Percentiles rank a stretch among this genome's conserved stretches.
phyloP scores from a whole-genome alignment of 768 basidiomycete genomes.

The Coprinopsis sp. region DNA sequence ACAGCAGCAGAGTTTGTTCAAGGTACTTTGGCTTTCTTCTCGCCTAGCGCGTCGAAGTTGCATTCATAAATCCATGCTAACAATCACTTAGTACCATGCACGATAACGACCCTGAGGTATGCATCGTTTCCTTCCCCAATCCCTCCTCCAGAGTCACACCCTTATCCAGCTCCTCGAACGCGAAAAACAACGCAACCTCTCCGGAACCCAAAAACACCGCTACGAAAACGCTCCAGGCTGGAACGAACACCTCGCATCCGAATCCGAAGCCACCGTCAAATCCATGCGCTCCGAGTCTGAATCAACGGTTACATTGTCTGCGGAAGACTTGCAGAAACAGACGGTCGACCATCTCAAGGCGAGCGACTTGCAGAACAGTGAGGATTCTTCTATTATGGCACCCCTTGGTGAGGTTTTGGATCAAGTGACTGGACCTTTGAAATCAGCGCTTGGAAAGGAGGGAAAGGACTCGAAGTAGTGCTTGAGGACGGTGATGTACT shows the following conservation, averaged over 20 bases:
- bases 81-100: constrained; percentile 49
- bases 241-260: constrained; percentile 62
- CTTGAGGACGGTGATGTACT: constrained; percentile 17
- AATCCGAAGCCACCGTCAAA: constrained; percentile 66
- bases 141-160: not conserved
- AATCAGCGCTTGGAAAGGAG: constrained; percentile 28
- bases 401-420: constrained; percentile 37
- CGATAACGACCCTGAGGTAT: constrained; percentile 53
- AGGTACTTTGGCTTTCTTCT: too few species aligned
- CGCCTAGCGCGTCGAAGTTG: too few species aligned
- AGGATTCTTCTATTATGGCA: constrained; percentile 30
- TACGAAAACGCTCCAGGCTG: constrained; percentile 60
- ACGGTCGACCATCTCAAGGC: constrained; percentile 40
- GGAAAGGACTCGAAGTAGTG: constrained; percentile 28
- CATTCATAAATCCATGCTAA: too few species aligned
- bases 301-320: too few species aligned
- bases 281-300: constrained; percentile 33
- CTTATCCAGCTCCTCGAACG: constrained; percentile 38
- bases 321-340: constrained; percentile 37
- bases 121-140: not conserved
- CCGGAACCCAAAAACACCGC: constrained; percentile 41
- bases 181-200: constrained; percentile 50
- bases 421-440: constrained; percentile 43
- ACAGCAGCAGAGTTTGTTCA: not conserved
- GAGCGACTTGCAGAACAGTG: constrained; percentile 28